phyloP scores from a whole-genome alignment of 805 yeast genomes.

The Zygoascus biomembranicola region DNA sequence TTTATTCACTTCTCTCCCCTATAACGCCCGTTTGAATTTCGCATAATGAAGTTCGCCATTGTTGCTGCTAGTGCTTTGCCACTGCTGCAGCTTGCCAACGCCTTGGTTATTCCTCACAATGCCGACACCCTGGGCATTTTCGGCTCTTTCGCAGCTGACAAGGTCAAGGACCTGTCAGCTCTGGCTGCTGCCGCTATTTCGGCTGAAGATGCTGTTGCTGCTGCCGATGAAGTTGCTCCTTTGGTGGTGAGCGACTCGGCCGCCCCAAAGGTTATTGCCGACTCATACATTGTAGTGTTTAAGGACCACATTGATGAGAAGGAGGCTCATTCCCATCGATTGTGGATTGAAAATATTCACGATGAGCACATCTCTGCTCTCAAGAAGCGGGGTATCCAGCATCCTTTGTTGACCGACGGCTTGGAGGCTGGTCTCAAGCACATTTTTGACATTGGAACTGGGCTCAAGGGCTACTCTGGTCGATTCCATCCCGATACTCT shows the following conservation, averaged over 20 bases:
- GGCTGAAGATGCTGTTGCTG: conserved; percentile 4
- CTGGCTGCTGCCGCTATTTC: conserved; percentile 14
- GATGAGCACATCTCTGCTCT: conserved; percentile 17
- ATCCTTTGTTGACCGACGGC: conserved; percentile 18
- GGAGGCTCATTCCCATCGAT: conserved; percentile 55
- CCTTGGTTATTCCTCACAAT: conserved; percentile 57
- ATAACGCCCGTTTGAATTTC: background rate
- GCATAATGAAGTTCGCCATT: conserved; percentile 18
- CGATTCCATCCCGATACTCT: conserved; percentile 67
- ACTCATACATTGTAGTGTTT: conserved; percentile 70
- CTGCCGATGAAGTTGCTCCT: conserved; percentile 33
- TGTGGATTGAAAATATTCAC: conserved; percentile 46
- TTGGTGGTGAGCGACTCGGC: conserved; percentile 35
- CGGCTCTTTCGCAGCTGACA: background rate
- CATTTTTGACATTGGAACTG: conserved; percentile 40
- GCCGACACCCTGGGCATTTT: conserved; percentile 35
- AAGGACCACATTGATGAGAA: conserved; percentile 52
- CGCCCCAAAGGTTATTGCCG: conserved; percentile 28
- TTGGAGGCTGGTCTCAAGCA: conserved; percentile 22
- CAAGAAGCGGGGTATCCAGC: conserved; percentile 33
- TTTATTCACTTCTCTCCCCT: background rate
- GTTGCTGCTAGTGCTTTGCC: conserved; percentile 17
- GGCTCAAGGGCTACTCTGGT: conserved; percentile 76
- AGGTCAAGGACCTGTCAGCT: conserved; percentile 6
- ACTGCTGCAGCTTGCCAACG: conserved; percentile 35